Percentiles rank a stretch among this genome's conserved stretches.
Evolutionary conservation across 2,329 filamentous ascomycete species (phyloP).

Genomic region (Arthrobotrys musiformis): DNA sequence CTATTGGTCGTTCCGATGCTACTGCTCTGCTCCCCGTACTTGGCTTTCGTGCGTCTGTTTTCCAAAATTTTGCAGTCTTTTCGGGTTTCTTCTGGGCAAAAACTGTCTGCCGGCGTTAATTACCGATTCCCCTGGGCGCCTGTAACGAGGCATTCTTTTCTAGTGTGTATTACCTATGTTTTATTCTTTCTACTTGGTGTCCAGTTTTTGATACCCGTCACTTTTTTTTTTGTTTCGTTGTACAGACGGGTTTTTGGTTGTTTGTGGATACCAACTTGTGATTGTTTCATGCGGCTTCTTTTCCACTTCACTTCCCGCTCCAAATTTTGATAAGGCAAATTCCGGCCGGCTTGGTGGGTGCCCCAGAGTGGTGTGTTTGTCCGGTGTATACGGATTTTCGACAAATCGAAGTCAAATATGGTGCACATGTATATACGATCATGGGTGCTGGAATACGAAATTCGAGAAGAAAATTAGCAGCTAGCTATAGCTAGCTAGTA

Average conservation of each 20-base stretch:
- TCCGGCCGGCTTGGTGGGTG: not conserved
- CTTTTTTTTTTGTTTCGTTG: conserved; percentile 3
- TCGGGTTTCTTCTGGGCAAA: not conserved
- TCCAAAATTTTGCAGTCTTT: not conserved
- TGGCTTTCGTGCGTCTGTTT: not conserved
- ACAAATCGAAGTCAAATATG: not conserved
- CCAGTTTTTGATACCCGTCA: conserved; percentile 15
- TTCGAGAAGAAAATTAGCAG: not conserved
- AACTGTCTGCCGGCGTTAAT: conserved; percentile 35
- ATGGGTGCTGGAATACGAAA: not conserved
- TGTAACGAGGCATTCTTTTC: conserved; percentile 20
- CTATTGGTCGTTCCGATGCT: not conserved
- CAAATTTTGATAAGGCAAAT: not conserved
- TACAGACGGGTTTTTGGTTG: not conserved
- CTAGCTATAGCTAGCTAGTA: not conserved
- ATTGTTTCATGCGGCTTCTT: conserved; percentile 2
- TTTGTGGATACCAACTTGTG: conserved; percentile 8
- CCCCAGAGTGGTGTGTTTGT: not conserved
- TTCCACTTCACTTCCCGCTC: not conserved
- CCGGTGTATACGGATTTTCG: not conserved
- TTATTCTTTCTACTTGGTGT: not conserved
- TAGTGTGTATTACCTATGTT: conserved; percentile 25
- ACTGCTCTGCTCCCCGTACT: not conserved
- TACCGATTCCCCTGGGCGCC: conserved; percentile 10
- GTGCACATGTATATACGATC: conserved; percentile 7